Evolutionary conservation across 768 basidiomycete genomes (phyloP).

Genomic region (Fomitopsis pulvina): DNA sequence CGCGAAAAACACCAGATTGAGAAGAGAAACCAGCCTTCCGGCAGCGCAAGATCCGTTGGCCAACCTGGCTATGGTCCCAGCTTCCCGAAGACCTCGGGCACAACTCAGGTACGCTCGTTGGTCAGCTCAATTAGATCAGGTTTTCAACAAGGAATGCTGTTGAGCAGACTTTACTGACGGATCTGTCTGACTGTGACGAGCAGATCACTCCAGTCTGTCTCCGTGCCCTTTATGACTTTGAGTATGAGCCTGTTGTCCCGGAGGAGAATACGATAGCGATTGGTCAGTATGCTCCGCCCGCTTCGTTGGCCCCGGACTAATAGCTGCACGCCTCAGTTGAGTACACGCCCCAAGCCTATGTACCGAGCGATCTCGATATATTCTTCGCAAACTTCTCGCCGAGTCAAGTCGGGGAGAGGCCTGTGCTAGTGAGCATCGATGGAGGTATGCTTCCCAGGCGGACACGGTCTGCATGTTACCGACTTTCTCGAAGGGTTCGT

Average conservation of each 20-base stretch:
- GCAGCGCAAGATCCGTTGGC: neutral
- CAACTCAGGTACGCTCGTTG: constrained; percentile 1
- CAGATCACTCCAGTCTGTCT: constrained; percentile 26
- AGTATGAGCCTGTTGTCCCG: constrained; percentile 17
- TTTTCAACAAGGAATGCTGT: neutral
- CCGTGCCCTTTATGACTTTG: constrained; percentile 24
- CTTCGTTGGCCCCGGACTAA: neutral
- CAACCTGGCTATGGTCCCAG: constrained; percentile 7
- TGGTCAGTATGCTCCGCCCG: constrained; percentile 12
- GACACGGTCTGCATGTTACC: neutral
- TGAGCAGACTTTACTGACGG: constrained; percentile 10
- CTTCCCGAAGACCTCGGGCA: constrained; percentile 7
- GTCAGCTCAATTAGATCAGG: neutral
- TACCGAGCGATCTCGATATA: constrained; percentile 34
- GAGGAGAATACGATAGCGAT: constrained; percentile 26
- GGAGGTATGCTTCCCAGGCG: constrained; percentile 23
- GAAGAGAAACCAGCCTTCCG: neutral
- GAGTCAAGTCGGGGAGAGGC: constrained; percentile 32
- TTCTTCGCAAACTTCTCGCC: constrained; percentile 38
- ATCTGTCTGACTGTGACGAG: constrained; percentile 19
- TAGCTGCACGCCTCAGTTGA: constrained; percentile 26
- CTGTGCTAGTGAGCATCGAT: constrained; percentile 27
- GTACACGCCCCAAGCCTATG: constrained; percentile 35
- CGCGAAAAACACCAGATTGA: constrained; percentile 18
- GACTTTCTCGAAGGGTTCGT: constrained; percentile 9